A percentile compares a stretch with the other conserved stretches of the same genome.
These are phyloP conservation scores for Bretziella fagacearum DNA, from an alignment of 2,329 filamentous ascomycete genomes.

Conservation along the genomic window DNA sequence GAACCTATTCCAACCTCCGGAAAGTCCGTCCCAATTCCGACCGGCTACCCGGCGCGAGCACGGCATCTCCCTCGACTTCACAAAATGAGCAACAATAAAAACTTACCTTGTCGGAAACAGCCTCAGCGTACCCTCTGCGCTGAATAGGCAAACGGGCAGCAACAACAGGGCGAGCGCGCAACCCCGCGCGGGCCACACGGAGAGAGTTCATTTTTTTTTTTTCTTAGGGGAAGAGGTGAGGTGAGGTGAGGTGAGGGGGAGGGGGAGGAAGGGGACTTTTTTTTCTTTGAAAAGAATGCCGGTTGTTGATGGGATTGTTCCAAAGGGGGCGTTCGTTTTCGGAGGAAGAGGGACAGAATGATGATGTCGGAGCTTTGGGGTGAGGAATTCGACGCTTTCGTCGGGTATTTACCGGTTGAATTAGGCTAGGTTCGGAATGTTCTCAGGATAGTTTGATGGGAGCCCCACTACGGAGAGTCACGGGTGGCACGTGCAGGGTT, in stretches of 20 bases:
- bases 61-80: background rate
- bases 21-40: constrained; percentile 3
- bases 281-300: background rate
- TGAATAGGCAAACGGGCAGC: constrained; percentile 59
- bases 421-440: constrained; percentile 10
- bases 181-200: constrained; percentile 77
- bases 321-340: constrained; percentile 3
- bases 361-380: constrained; percentile 14
- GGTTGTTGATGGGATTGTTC: background rate
- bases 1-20: background rate
- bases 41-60: background rate
- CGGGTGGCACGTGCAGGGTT: background rate
- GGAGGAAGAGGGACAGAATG: constrained; percentile 13
- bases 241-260: background rate
- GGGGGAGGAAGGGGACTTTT: background rate
- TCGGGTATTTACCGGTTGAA: constrained; percentile 13
- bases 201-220: constrained; percentile 69
- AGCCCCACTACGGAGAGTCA: constrained; percentile 4
- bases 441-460: background rate
- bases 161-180: constrained; percentile 58
- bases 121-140: constrained; percentile 83
- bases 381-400: constrained; percentile 14
- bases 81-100: background rate
- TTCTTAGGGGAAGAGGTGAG: constrained; percentile 18
- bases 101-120: constrained; percentile 62